Percentiles rank a stretch among this genome's conserved stretches.
Evolutionary conservation across 1,284 basidiomycete species (phyloP).

Genomic region (Rhodotorula sp.): DNA sequence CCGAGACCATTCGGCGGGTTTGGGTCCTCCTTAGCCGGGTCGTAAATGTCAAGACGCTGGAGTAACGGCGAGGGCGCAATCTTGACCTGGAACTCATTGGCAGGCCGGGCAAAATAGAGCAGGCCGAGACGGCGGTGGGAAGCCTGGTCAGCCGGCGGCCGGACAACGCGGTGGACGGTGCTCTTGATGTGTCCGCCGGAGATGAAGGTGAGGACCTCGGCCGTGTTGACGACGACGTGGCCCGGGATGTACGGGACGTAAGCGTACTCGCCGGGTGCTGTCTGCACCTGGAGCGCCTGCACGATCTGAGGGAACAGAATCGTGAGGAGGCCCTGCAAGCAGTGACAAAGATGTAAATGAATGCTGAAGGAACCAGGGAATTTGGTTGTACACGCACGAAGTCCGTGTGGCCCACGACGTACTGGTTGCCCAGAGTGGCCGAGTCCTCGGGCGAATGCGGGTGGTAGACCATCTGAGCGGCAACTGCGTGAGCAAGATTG

Average conservation of each 20-base stretch:
- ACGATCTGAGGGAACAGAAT: constrained; percentile 20
- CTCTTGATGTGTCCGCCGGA: constrained; percentile 30
- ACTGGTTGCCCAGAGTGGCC: constrained; percentile 11
- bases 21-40: not conserved
- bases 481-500: not conserved
- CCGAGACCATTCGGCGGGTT: constrained; percentile 6
- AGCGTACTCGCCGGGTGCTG: constrained; percentile 4
- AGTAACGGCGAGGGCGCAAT: constrained; percentile 25
- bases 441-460: constrained; percentile 6
- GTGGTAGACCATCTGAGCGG: constrained; percentile 3
- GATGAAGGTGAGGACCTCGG: constrained; percentile 23
- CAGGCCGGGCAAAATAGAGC: constrained; percentile 57
- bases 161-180: constrained; percentile 51
- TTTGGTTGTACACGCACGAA: not conserved
- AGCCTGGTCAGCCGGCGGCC: constrained; percentile 49
- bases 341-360: not conserved
- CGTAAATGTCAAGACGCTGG: constrained; percentile 20
- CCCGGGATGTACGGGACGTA: constrained; percentile 13
- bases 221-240: constrained; percentile 21
- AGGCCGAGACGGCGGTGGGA: constrained; percentile 50
- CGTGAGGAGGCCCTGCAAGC: constrained; percentile 13
- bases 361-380: too few relatives aligned
- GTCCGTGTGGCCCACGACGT: constrained; percentile 12
- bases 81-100: constrained; percentile 12
- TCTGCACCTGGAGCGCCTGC: constrained; percentile 11